Percentiles rank a stretch among this genome's conserved stretches.
Conservation (phyloP, 2,329 filamentous ascomycete species). For the Penicillium griseofulvum region DNA sequence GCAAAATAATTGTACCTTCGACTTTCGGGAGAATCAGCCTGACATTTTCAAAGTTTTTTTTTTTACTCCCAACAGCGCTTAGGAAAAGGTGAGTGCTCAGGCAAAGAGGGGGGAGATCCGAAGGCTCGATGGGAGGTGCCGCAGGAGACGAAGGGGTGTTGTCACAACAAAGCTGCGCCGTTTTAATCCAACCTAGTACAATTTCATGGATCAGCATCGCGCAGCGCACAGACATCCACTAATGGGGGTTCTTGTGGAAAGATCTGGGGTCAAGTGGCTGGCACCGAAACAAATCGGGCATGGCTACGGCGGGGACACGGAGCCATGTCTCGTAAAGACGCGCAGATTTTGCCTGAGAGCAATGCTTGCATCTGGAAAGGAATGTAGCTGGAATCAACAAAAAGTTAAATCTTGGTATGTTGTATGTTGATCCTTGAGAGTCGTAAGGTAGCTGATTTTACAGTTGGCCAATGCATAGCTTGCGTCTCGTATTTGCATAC, state of each 20-base stretch:
- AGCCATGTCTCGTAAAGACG: not conserved
- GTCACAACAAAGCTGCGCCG: constrained; percentile 20
- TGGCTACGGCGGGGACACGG: not conserved
- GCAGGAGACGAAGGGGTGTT: constrained; percentile 19
- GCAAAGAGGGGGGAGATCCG: constrained; percentile 3
- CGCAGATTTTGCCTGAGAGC: not conserved
- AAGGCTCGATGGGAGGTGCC: constrained; percentile 7
- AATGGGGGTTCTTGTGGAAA: constrained; percentile 15
- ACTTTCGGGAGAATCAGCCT: not conserved
- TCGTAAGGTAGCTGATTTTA: constrained; percentile 4
- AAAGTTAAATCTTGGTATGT: constrained; percentile 4
- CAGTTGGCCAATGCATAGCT: constrained; percentile 6
- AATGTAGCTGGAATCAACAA: not conserved
- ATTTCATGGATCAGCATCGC: constrained; percentile 19
- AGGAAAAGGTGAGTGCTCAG: constrained; percentile 7
- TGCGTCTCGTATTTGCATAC: constrained; percentile 6
- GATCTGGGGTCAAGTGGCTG: constrained; percentile 20
- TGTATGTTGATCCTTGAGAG: constrained; percentile 3
- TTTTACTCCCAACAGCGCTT: constrained; percentile 22
- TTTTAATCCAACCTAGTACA: constrained; percentile 15
- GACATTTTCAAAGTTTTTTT: not conserved
- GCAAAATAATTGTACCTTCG: not conserved
- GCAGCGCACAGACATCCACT: constrained; percentile 22
- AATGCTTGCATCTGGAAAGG: not conserved
- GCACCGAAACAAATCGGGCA: not conserved